These are phyloP conservation scores for Akanthomyces lecanii DNA, from an alignment of 2,329 filamentous ascomycete genomes.

Conservation along the genomic window DNA sequence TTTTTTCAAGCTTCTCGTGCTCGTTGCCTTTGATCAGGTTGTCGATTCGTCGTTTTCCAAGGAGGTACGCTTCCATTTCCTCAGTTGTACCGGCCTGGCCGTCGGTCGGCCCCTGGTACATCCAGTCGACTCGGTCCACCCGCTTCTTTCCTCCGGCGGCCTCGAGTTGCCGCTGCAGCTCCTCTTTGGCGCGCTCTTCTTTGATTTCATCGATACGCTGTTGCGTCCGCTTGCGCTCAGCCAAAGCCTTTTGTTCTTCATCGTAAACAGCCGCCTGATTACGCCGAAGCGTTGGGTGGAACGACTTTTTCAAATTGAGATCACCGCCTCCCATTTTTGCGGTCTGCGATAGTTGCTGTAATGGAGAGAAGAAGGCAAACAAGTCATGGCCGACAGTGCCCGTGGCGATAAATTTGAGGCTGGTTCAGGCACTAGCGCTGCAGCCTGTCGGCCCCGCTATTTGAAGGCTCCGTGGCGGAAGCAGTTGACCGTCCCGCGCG, in stretches of 20 bases:
- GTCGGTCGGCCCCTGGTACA: slow-evolving; percentile 85
- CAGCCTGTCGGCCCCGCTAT: slow-evolving; percentile 8
- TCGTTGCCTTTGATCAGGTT: slow-evolving; percentile 74
- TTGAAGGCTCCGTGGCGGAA: background rate
- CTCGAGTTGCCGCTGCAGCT: slow-evolving; percentile 86
- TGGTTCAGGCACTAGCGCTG: slow-evolving; percentile 5
- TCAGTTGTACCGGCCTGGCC: slow-evolving; percentile 74
- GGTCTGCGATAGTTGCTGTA: slow-evolving; percentile 14
- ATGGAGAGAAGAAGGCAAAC: slow-evolving; percentile 20
- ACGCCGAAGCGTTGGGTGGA: slow-evolving; percentile 84
- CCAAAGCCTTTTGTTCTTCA: slow-evolving; percentile 85
- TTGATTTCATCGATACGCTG: slow-evolving; percentile 89
- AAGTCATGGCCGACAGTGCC: background rate
- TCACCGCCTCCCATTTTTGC: slow-evolving; percentile 84
- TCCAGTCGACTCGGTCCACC: slow-evolving; percentile 88
- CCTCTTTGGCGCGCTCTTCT: slow-evolving; percentile 88
- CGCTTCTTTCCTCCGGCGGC: slow-evolving; percentile 78
- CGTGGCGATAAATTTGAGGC: slow-evolving; percentile 14
- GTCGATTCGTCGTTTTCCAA: slow-evolving; percentile 91
- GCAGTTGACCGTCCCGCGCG: too few relatives aligned
- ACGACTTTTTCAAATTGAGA: slow-evolving; percentile 92
- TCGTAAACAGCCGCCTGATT: slow-evolving; percentile 91
- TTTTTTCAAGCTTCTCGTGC: slow-evolving; percentile 75
- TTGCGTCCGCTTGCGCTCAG: slow-evolving; percentile 90
- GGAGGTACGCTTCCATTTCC: slow-evolving; percentile 87